These are phyloP conservation scores for Alternaria gansuensis DNA, from an alignment of 2,329 filamentous ascomycete species.

Conservation along the genomic window DNA sequence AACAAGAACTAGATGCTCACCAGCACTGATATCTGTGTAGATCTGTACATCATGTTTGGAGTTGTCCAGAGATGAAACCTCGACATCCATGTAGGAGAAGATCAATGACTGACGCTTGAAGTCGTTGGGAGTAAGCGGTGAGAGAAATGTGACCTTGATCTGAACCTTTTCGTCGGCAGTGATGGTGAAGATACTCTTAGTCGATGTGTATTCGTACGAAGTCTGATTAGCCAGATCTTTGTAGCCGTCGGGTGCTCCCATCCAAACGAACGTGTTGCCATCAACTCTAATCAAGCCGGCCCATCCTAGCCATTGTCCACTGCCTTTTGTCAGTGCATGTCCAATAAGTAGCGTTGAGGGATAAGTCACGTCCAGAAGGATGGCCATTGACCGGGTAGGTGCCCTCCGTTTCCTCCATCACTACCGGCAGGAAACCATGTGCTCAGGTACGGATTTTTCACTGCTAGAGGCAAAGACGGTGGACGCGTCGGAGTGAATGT, in stretches of 20 bases:
- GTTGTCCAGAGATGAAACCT: constrained; percentile 70
- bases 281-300: constrained; percentile 75
- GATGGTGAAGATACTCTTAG: constrained; percentile 74
- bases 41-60: constrained; percentile 70
- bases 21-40: constrained; percentile 76
- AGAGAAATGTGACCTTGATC: constrained; percentile 75
- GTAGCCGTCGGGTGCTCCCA: constrained; percentile 61
- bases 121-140: constrained; percentile 73
- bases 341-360: constrained; percentile 56
- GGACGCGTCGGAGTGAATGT: constrained; percentile 71
- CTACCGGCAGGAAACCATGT: constrained; percentile 72
- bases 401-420: constrained; percentile 69
- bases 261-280: constrained; percentile 41
- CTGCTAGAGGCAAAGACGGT: constrained; percentile 75
- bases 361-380: constrained; percentile 66
- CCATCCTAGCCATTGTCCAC: constrained; percentile 70
- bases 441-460: constrained; percentile 78
- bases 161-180: constrained; percentile 68
- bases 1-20: constrained; percentile 54
- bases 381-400: constrained; percentile 74
- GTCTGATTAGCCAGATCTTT: constrained; percentile 64
- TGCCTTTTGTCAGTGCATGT: constrained; percentile 38
- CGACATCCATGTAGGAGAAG: constrained; percentile 74
- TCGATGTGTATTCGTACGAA: constrained; percentile 74
- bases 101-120: constrained; percentile 72